These are phyloP conservation scores for Cryptococcus deneoformans DNA, from an alignment of 1,284 basidiomycete species.

Conservation along the genomic window DNA sequence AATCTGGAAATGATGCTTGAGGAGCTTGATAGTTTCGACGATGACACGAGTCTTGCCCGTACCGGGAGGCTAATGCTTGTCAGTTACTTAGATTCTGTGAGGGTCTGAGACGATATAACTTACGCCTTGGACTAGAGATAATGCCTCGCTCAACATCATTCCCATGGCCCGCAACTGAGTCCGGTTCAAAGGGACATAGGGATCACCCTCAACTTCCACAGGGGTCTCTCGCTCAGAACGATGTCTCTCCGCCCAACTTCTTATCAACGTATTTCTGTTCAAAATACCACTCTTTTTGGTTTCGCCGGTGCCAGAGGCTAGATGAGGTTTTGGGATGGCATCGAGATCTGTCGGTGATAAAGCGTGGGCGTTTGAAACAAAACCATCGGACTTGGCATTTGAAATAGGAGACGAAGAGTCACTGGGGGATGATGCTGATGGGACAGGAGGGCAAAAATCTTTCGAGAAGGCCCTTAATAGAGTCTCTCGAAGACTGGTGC, in stretches of 20 bases:
- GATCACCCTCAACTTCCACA: conserved; percentile 74
- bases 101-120: conserved; percentile 33
- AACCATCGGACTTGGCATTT: not conserved
- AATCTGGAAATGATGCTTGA: conserved; percentile 80
- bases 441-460: not conserved
- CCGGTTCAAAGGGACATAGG: conserved; percentile 66
- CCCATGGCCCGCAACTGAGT: conserved; percentile 83
- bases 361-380: conserved; percentile 16
- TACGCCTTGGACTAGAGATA: conserved; percentile 85
- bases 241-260: conserved; percentile 71
- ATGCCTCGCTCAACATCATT: conserved; percentile 73
- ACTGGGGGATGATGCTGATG: not conserved
- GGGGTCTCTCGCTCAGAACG: conserved; percentile 55
- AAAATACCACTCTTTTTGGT: conserved; percentile 55
- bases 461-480: conserved; percentile 55
- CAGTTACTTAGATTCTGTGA: not conserved
- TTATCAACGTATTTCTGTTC: conserved; percentile 64
- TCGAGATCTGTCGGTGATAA: conserved; percentile 37
- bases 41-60: conserved; percentile 92
- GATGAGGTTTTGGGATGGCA: conserved; percentile 22
- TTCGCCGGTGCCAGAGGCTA: not conserved
- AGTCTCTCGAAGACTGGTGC: conserved; percentile 67
- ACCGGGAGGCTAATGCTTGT: conserved; percentile 70
- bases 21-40: conserved; percentile 73
- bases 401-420: not conserved